Evolutionary conservation across 106 monocot genomes (phyloP), one percentile per base, ranked within the genome.

Genomic region (Chionographis japonica): DNA sequence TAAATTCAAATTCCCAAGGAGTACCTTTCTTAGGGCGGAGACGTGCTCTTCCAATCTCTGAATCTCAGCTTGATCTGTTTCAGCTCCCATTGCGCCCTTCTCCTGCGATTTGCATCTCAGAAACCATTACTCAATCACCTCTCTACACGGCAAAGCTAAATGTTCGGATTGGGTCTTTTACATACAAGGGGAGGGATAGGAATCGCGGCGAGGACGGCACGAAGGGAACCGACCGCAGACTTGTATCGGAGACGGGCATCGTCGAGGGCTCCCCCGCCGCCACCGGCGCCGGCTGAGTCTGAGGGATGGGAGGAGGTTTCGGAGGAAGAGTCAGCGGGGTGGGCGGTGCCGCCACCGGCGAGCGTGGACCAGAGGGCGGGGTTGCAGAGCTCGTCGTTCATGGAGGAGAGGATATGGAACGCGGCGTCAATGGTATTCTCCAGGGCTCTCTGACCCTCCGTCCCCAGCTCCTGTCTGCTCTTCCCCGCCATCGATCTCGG

Each of bases 381-480:
- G 78, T 98, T 87, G 83, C 97, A 98, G 70, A 98, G 97, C 77
- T 92, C 97, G 69, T 98, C 97, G 77, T 87, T 90, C 90, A 98
- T 98, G 71, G 97, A 92, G 63, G 87, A 76, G 51, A 98, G 85
- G 61, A 98, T 98, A 74, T 90, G 89, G 80, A 83, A 89, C 6
- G 97, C 97, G 2, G 97, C 89, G 41, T 63, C 69, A 46, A 94
- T 90, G 12, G 87, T 85, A 70, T 89, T 84, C 58, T 94, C 94
- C 27, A 94, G 68, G 62, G 82, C 73, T 46, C 68, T 60, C 76
- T 90, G 94, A 46, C 94, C 94, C 40, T 90, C 84, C 17, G 66
- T 8, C 38, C 87, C 94, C 35, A 86, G 67, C 53, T 85, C 94
- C 68, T 78, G 86, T 80, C 75, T 65, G 65, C 75, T 85, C 78